Percentiles rank a stretch among this genome's conserved stretches.
phyloP scores from a whole-genome alignment of 768 basidiomycete genomes.

The Arthromyces matolae region DNA sequence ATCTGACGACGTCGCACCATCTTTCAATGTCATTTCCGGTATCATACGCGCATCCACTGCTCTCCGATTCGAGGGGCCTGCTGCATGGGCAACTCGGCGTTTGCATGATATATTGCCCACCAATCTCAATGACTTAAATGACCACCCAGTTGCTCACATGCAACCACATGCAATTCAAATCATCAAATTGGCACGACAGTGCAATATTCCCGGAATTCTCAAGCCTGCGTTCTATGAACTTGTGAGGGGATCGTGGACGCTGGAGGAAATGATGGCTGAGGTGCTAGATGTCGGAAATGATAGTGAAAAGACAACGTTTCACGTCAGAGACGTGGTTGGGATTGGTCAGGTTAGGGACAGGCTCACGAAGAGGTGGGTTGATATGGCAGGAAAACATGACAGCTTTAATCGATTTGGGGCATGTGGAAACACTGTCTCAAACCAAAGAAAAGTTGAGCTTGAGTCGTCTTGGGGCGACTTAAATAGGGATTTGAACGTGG shows the following conservation, averaged over 20 bases:
- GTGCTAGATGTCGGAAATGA: background rate
- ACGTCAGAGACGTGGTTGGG: slow-evolving; percentile 5
- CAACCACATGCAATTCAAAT: slow-evolving; percentile 26
- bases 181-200: slow-evolving; percentile 27
- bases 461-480: too few species aligned
- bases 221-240: slow-evolving; percentile 10
- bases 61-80: slow-evolving; percentile 26
- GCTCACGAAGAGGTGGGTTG: slow-evolving; percentile 10
- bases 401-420: too few species aligned
- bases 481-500: too few species aligned
- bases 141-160: too few species aligned
- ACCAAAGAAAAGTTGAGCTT: too few species aligned
- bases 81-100: slow-evolving; percentile 24
- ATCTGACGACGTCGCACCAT: slow-evolving; percentile 16
- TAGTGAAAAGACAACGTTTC: background rate
- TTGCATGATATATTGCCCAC: slow-evolving; percentile 30
- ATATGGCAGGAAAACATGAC: too few species aligned
- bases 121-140: slow-evolving; percentile 20
- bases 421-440: too few species aligned
- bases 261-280: background rate
- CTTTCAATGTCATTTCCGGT: slow-evolving; percentile 26
- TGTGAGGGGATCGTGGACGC: background rate
- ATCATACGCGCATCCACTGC: slow-evolving; percentile 31
- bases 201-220: slow-evolving; percentile 22
- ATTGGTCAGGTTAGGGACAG: slow-evolving; percentile 15